Evolutionary conservation across 164 flowering plant species (phyloP).

Genomic region (Vitis rupestris): DNA sequence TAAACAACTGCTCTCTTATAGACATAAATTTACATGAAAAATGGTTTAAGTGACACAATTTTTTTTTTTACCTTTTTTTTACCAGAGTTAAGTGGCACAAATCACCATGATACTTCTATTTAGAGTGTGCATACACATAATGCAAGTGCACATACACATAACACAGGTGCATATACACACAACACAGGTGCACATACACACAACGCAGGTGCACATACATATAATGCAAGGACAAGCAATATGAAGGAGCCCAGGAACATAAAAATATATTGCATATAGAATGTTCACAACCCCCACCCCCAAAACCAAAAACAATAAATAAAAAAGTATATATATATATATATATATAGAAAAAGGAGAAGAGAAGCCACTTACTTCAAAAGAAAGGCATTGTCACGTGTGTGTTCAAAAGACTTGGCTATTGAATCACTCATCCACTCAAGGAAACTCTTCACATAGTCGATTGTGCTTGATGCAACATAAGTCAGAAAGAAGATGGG

Average conservation of each 20-base stretch:
- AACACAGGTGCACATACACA: neutral
- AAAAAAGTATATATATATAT: too few species aligned
- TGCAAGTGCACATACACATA: neutral
- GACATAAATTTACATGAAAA: neutral
- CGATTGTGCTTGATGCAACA: conserved; percentile 88
- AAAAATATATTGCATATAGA: neutral
- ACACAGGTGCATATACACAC: neutral
- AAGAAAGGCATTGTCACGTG: conserved; percentile 93
- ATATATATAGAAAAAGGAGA: neutral
- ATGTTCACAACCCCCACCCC: neutral
- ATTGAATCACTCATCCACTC: conserved; percentile 99
- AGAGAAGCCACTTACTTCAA: conserved; percentile 58
- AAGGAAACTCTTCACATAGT: conserved; percentile 90
- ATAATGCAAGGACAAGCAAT: neutral
- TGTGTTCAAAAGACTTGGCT: conserved; percentile 92
- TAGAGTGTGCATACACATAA: neutral
- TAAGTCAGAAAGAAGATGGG: conserved; percentile 89
- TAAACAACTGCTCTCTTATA: neutral
- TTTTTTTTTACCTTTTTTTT: too few species aligned
- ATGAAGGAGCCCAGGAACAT: neutral
- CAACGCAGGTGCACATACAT: neutral
- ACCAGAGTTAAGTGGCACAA: too few species aligned
- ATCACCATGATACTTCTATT: too few species aligned
- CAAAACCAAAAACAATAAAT: too few species aligned
- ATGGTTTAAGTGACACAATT: neutral